phyloP scores from a whole-genome alignment of 352 stramenopile genomes.

The Blastocystis sp. region DNA sequence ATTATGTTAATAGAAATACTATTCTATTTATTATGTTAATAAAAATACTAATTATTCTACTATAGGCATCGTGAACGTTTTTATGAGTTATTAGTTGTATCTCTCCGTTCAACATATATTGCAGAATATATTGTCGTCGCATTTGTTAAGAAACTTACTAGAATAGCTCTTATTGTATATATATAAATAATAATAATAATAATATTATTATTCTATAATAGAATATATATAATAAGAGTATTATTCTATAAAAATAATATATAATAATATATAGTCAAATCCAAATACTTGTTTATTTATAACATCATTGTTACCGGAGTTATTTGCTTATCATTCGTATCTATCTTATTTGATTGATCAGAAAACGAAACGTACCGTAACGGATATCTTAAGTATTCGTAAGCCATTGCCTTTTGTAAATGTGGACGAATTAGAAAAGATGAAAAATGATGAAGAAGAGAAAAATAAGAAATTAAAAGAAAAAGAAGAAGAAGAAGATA shows the following conservation, averaged over 20 bases:
- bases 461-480: background rate
- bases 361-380: slow-evolving; percentile 5
- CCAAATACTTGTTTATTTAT: slow-evolving; percentile 24
- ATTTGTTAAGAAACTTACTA: slow-evolving; percentile 53
- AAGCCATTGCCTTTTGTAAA: slow-evolving; percentile 25
- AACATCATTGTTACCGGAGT: slow-evolving; percentile 21
- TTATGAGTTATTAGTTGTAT: slow-evolving; percentile 59
- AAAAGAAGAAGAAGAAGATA: background rate
- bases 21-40: too few relatives aligned
- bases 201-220: too few relatives aligned
- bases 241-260: too few relatives aligned
- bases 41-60: too few relatives aligned
- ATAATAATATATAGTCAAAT: too few relatives aligned
- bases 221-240: too few relatives aligned
- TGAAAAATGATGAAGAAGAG: background rate
- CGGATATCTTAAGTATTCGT: slow-evolving; percentile 13
- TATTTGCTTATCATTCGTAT: slow-evolving; percentile 18
- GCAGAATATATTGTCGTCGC: slow-evolving; percentile 59
- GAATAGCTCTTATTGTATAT: slow-evolving; percentile 11
- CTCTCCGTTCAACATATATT: slow-evolving; percentile 61
- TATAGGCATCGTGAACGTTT: slow-evolving; percentile 46
- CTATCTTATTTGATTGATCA: slow-evolving; percentile 13
- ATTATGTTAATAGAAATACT: too few relatives aligned
- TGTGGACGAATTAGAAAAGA: slow-evolving; percentile 7
- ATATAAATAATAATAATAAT: too few relatives aligned